Conservation (phyloP, 495 filamentous ascomycete species). For the Hyaloscypha variabilis region DNA sequence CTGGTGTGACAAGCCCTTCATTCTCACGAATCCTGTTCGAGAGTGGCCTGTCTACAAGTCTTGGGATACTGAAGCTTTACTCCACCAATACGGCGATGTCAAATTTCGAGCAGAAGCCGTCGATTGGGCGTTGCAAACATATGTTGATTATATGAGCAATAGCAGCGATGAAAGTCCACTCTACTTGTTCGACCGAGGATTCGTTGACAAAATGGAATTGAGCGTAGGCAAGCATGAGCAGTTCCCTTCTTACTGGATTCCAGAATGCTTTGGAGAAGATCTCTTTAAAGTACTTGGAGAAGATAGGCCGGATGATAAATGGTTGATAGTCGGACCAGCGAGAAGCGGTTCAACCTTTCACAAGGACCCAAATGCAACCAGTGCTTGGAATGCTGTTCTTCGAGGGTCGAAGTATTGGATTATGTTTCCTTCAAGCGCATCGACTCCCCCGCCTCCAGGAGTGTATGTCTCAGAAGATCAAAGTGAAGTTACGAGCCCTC, state of each 20-base stretch:
- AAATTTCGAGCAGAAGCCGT: constrained; percentile 91
- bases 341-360: constrained; percentile 95
- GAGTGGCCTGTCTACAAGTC: constrained; percentile 76
- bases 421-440: constrained; percentile 76
- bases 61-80: constrained; percentile 71
- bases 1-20: constrained; percentile 86
- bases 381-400: constrained; percentile 95
- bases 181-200: constrained; percentile 88
- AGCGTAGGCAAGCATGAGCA: constrained; percentile 53
- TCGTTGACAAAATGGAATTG: constrained; percentile 85
- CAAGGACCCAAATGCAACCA: constrained; percentile 72
- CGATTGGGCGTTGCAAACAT: constrained; percentile 82
- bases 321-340: constrained; percentile 91
- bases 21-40: constrained; percentile 83
- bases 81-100: constrained; percentile 62
- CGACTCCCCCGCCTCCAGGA: constrained; percentile 71
- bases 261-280: constrained; percentile 85
- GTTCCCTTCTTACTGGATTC: constrained; percentile 75
- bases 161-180: constrained; percentile 86
- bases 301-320: constrained; percentile 83
- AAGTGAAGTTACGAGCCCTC: constrained; percentile 91
- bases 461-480: constrained; percentile 91
- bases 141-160: constrained; percentile 82
- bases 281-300: constrained; percentile 80
- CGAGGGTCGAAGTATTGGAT: constrained; percentile 98